Evolutionary conservation across 495 filamentous ascomycete genomes (phyloP).

Genomic region (Tuber brumale): DNA sequence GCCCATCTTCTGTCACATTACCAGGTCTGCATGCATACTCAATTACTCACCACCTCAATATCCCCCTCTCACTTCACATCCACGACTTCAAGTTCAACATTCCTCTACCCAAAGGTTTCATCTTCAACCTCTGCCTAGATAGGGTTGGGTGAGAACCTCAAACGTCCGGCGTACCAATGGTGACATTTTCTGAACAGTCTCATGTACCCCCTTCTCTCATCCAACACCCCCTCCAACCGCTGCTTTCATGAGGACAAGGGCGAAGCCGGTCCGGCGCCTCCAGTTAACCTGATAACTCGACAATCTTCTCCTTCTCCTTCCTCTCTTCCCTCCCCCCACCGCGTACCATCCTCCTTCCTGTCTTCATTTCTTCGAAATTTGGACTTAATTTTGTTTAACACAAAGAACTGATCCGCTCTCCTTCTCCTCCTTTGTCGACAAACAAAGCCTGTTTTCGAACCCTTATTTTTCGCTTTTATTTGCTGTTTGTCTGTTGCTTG

Average conservation of each 20-base stretch:
- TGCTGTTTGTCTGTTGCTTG: conserved; percentile 26
- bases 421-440: no score
- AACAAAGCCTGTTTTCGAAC: no score
- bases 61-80: conserved; percentile 83
- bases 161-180: no score
- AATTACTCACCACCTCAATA: conserved; percentile 72
- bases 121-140: conserved; percentile 24
- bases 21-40: conserved; percentile 80
- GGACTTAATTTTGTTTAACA: no score
- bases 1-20: conserved; percentile 56
- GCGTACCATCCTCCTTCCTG: conserved; percentile 13
- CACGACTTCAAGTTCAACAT: conserved; percentile 79
- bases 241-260: conserved; percentile 19
- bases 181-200: no score
- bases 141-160: conserved; percentile 2
- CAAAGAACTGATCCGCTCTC: no score
- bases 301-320: not conserved
- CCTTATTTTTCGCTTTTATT: conserved; percentile 21
- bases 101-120: conserved; percentile 16
- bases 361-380: not conserved
- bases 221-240: conserved; percentile 14
- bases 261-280: conserved; percentile 6
- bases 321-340: not conserved
- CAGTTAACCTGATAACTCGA: not conserved
- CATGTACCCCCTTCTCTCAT: conserved; percentile 13